phyloP scores from a whole-genome alignment of 108 stramenopile species.

The Conticribra guillardii region DNA sequence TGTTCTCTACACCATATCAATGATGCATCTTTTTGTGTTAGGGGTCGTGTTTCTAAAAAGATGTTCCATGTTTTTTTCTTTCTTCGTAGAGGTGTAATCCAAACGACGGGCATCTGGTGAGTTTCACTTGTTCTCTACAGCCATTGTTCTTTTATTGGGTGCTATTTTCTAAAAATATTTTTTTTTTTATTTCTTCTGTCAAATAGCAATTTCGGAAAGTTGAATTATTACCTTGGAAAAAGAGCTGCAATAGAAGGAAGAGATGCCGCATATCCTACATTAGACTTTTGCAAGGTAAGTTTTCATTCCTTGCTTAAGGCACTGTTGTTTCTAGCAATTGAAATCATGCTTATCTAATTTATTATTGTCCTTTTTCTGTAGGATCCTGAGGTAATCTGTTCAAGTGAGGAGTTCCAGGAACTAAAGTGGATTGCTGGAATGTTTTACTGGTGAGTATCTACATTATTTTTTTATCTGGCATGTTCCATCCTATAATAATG shows the following conservation, averaged over 20 bases:
- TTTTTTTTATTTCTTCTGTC: too few species aligned
- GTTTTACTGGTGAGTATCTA: slow-evolving; percentile 26
- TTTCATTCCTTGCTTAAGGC: too few species aligned
- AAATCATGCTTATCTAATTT: not conserved
- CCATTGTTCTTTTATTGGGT: too few species aligned
- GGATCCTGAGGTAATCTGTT: slow-evolving; percentile 24
- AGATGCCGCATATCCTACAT: slow-evolving; percentile 7
- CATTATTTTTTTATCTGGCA: too few species aligned
- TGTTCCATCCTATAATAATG: too few species aligned
- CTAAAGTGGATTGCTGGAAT: slow-evolving; percentile 24
- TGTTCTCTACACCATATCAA: too few species aligned
- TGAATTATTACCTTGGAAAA: slow-evolving; percentile 22
- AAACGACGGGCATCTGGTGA: slow-evolving; percentile 24
- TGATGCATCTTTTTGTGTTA: too few species aligned
- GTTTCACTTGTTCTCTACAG: not conserved
- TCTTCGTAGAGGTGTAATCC: slow-evolving; percentile 16
- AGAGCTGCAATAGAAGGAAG: slow-evolving; percentile 18
- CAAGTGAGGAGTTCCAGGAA: slow-evolving; percentile 12
- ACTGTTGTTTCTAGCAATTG: not conserved
- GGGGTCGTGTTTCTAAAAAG: too few species aligned
- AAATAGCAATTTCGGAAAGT: slow-evolving; percentile 15
- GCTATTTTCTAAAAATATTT: too few species aligned
- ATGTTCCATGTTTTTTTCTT: too few species aligned
- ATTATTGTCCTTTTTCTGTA: not conserved
- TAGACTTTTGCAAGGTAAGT: slow-evolving; percentile 22